Conservation (phyloP, 2,329 filamentous ascomycete species). For the Xylariaceae sp. region DNA sequence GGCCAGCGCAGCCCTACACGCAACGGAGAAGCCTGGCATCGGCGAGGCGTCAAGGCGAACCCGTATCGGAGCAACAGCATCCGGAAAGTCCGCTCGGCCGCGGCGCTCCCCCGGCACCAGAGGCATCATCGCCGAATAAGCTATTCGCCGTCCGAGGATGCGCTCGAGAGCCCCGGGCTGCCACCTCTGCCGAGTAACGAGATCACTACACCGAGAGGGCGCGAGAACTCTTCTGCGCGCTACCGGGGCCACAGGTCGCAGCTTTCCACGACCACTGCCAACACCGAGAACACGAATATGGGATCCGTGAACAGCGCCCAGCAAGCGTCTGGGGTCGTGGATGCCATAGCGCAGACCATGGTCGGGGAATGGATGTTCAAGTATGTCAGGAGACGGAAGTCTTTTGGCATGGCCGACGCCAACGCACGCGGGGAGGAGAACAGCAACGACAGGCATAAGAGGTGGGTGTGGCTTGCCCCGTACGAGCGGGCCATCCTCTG, state of each 20-base stretch:
- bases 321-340: constrained; percentile 75
- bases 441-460: constrained; percentile 76
- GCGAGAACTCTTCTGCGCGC: constrained; percentile 29
- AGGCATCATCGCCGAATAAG: constrained; percentile 44
- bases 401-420: constrained; percentile 71
- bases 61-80: constrained; percentile 54
- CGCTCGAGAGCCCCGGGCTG: constrained; percentile 61
- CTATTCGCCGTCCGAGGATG: constrained; percentile 59
- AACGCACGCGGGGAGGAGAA: constrained; percentile 60
- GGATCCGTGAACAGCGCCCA: constrained; percentile 50
- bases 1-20: constrained; percentile 71
- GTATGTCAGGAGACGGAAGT: constrained; percentile 79
- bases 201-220: constrained; percentile 52
- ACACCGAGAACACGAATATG: constrained; percentile 35
- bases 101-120: constrained; percentile 55
- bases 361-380: constrained; percentile 97
- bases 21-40: constrained; percentile 43
- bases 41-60: constrained; percentile 39
- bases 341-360: constrained; percentile 97
- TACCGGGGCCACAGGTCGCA: constrained; percentile 47
- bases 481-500: constrained; percentile 95
- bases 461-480: constrained; percentile 97
- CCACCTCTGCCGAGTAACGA: constrained; percentile 69
- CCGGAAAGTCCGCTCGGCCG: constrained; percentile 79
- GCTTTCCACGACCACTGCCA: constrained; percentile 51